Conservation (phyloP, 2,329 filamentous ascomycete genomes). For the Aspergillus neotritici region DNA sequence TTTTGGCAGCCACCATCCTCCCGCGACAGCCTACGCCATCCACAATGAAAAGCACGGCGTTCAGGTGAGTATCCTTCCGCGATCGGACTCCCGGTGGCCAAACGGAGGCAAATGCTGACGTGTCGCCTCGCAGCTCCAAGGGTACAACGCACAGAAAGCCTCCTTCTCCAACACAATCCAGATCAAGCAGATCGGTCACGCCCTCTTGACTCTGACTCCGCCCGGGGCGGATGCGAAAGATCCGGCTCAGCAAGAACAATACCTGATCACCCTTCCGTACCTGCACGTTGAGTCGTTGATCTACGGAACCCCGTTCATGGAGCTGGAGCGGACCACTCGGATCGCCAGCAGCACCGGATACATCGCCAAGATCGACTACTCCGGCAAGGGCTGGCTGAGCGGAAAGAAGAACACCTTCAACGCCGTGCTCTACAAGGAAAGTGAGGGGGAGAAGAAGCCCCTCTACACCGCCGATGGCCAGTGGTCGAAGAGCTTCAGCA, state of each 20-base stretch:
- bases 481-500: conserved; percentile 78
- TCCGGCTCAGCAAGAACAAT: conserved; percentile 53
- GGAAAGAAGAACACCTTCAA: conserved; percentile 92
- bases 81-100: not conserved
- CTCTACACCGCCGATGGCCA: conserved; percentile 78
- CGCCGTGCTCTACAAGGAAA: conserved; percentile 65
- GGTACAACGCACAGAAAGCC: conserved; percentile 94
- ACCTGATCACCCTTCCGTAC: conserved; percentile 84
- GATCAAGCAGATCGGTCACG: conserved; percentile 91
- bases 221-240: conserved; percentile 49
- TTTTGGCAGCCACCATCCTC: conserved; percentile 68
- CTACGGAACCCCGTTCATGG: conserved; percentile 68
- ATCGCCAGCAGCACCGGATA: conserved; percentile 84
- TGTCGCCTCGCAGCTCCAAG: conserved; percentile 48
- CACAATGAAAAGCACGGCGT: conserved; percentile 80
- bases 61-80: conserved; percentile 34
- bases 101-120: not conserved
- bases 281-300: conserved; percentile 93
- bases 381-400: conserved; percentile 86
- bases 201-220: conserved; percentile 62
- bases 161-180: conserved; percentile 91
- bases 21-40: conserved; percentile 90
- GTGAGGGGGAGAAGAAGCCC: conserved; percentile 61
- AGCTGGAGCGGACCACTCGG: conserved; percentile 77
- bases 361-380: conserved; percentile 86